These are phyloP conservation scores for Trichosanthes cucumerina DNA, from an alignment of 306 rosid genomes.

Conservation along the genomic window DNA sequence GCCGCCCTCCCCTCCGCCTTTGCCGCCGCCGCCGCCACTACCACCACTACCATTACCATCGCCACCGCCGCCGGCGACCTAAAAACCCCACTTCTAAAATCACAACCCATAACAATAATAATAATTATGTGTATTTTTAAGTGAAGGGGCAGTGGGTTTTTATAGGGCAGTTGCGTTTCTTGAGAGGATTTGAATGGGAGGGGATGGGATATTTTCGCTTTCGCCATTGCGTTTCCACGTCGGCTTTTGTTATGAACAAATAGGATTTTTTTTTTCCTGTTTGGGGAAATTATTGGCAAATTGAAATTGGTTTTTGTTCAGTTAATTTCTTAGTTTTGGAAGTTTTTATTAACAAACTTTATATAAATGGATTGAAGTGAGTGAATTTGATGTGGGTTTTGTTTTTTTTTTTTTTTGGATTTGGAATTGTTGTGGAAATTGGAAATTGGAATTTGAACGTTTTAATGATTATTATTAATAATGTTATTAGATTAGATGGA, in stretches of 20 bases:
- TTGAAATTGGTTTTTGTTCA: too few species aligned
- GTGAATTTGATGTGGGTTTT: background rate
- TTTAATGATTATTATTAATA: background rate
- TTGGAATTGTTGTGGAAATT: background rate
- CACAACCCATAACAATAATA: background rate
- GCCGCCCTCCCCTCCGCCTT: slow-evolving; percentile 8
- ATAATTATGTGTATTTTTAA: background rate
- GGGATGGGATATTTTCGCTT: background rate
- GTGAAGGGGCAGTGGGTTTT: background rate
- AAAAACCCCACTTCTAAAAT: background rate
- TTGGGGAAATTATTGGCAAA: background rate
- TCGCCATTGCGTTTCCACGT: background rate
- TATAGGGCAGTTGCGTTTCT: background rate
- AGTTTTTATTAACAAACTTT: background rate
- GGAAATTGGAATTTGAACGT: background rate
- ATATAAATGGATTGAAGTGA: background rate
- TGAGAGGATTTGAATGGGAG: too few species aligned
- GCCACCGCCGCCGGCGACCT: background rate
- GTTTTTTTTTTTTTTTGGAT: background rate
- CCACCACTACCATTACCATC: background rate
- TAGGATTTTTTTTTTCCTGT: too few species aligned
- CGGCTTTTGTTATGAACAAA: background rate
- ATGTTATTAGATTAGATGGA: background rate
- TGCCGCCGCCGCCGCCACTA: background rate
- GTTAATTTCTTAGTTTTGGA: background rate